Evolutionary conservation across 2,329 filamentous ascomycete genomes (phyloP), one percentile per base, ranked within the genome.

Genomic region (Penicillium decumbens): DNA sequence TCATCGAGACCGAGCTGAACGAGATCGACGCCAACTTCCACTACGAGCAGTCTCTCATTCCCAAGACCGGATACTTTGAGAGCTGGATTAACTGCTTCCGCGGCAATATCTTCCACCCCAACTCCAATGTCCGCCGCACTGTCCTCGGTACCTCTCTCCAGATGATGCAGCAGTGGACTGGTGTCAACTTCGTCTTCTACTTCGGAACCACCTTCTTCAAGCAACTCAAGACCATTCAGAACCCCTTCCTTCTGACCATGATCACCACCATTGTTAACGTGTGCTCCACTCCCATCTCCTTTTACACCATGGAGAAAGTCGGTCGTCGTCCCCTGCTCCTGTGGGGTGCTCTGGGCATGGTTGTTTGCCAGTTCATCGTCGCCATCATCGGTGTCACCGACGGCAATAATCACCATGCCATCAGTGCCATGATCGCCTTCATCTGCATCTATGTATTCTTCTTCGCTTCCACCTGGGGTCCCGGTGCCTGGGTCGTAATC

Each of bases 141-240:
- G 82, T 88, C 51, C 77, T 89, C 39, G 85, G 85, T 62, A 86
- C 82, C 39, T 84, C 83, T 24, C 76, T 88, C 29, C 85, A 89
- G 76, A 88, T 88, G 85, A 88, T 88, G 84, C 85, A 88, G 72
- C 85, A 88, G 72, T 68, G 81, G 82, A 91, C 88, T 24, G 88
- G 89, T 77, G 87, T 95, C 74, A 95, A 95, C 80, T 95, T 92
- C 74, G 88, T 93, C 78, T 93, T 91, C 77, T 88, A 89, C 76
- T 89, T 85, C 76, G 89, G 87, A 30, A 90, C 88, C 29, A 82
- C 87, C 51, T 95, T 95, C 82, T 87, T 95, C 75, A 73, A 87
- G 72, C 83, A 84, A 23, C 84, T 87, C 27, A 85, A 85, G 59
- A 86, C 87, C 62, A 89, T 95, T 63, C 60, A 67, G 54, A 85